A percentile compares a stretch with the other conserved stretches of the same genome.
These are phyloP conservation scores for Lobosporangium transversale DNA, from an alignment of 192 early-diverging fungal genomes.

Conservation along the genomic window DNA sequence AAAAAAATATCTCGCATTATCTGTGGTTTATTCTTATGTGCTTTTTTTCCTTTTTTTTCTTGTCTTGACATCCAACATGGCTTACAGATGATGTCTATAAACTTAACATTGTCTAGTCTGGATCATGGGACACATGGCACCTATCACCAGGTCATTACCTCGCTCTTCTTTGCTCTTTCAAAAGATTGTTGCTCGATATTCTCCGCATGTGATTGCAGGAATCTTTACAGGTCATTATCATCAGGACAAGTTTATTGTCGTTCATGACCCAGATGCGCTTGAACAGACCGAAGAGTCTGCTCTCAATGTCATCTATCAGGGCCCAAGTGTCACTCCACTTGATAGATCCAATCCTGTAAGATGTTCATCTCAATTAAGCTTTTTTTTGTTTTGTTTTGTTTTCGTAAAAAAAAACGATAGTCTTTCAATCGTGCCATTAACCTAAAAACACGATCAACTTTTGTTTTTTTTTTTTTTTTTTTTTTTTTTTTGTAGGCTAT, in stretches of 20 bases:
- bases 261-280: slow-evolving; percentile 51
- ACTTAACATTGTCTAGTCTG: slow-evolving; percentile 52
- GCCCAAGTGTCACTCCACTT: slow-evolving; percentile 61
- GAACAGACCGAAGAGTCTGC: slow-evolving; percentile 44
- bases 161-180: slow-evolving; percentile 59
- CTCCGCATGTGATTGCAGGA: slow-evolving; percentile 62
- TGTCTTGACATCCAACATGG: not conserved
- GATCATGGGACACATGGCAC: slow-evolving; percentile 67
- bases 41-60: not conserved
- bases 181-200: slow-evolving; percentile 62
- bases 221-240: slow-evolving; percentile 67
- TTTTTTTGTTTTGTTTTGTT: not conserved
- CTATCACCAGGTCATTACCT: slow-evolving; percentile 55
- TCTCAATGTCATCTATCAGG: slow-evolving; percentile 56
- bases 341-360: slow-evolving; percentile 59
- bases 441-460: too few relatives aligned
- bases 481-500: slow-evolving; percentile 29
- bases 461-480: too few relatives aligned
- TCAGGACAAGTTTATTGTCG: slow-evolving; percentile 60
- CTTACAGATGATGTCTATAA: too few relatives aligned
- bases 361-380: not conserved
- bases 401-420: too few relatives aligned
- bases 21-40: too few relatives aligned
- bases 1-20: too few relatives aligned
- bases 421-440: too few relatives aligned